Base-by-base conservation (phyloP, 805 yeast species). In the Candida sanyiensis region DNA sequence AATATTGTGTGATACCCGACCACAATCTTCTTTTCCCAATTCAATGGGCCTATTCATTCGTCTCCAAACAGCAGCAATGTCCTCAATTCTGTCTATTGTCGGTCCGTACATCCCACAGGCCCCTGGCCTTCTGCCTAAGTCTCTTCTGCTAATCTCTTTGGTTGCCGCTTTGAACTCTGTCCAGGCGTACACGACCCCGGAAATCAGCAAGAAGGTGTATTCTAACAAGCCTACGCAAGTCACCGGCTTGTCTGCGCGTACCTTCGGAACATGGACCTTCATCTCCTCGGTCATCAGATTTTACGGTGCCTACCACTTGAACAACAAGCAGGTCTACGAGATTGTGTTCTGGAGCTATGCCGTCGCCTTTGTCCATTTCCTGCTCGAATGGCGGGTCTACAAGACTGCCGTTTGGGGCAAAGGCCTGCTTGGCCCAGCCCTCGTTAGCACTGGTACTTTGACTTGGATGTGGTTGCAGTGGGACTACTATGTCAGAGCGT, bases 191-290 rank as follows among this genome's bases (percentile, higher is more conserved):
- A 59, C 75, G 33, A 75, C 86, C 24, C 93, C 88, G 32, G 68
- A 71, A 21, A 70, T 93, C 38, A 84, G 96, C 3, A 77, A 83
- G 49, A 71, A 78, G 47, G 97, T 93, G 7, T 93, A 93, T 58
- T 81, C 73, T 24, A 69, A 62, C 37, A 62, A 72, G 33, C 87
- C 89, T 12, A 48, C 56, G 6, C 74, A 83, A 57, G 82, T 80
- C 19, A 75, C 78, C 1, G 60, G 65, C 11, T 68, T 93, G 48
- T 78, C 93, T 50, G 96, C 96, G n/a, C 75, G 98, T 53, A 90
- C 98, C 0, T 93, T 93, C 60, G 98, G 98, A 24, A 93, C 98
- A 1, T 93, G 98, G 98, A 93, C 98, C 0, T 67, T 89, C 28
- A 72, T 89, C 50, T 80, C 96, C 3, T 75, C 95, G 2, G 69